Evolutionary conservation across 371 early-diverging fungal species (phyloP).

Genomic region (Saksenaea vasiformis): DNA sequence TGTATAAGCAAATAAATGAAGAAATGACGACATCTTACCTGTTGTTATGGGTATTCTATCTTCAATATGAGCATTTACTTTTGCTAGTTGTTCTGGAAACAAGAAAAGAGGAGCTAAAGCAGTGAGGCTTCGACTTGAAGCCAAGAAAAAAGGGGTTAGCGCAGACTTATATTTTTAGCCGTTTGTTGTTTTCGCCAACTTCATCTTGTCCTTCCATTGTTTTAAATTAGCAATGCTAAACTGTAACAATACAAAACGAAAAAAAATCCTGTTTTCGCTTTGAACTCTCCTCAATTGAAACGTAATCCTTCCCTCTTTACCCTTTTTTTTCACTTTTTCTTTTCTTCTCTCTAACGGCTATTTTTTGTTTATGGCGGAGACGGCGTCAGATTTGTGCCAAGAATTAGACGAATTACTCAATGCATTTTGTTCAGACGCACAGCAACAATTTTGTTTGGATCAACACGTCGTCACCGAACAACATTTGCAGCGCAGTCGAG

Average conservation of each 20-base stretch:
- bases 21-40: too few relatives aligned
- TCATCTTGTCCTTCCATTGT: constrained; percentile 1
- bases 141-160: constrained; percentile 2
- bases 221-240: neutral
- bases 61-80: neutral
- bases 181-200: neutral
- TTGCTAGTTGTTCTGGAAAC: neutral
- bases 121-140: neutral
- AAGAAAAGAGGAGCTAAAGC: neutral
- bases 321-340: neutral
- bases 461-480: neutral
- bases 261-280: neutral
- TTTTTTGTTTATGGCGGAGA: neutral
- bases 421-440: neutral
- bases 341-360: neutral
- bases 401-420: neutral
- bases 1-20: too few relatives aligned
- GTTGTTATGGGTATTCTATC: neutral
- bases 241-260: neutral
- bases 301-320: neutral
- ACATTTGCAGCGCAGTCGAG: neutral
- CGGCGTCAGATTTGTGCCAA: neutral
- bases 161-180: neutral
- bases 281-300: neutral
- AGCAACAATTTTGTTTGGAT: neutral